Conservation (phyloP, 2,329 filamentous ascomycete species). For the Eutypella sp. region DNA sequence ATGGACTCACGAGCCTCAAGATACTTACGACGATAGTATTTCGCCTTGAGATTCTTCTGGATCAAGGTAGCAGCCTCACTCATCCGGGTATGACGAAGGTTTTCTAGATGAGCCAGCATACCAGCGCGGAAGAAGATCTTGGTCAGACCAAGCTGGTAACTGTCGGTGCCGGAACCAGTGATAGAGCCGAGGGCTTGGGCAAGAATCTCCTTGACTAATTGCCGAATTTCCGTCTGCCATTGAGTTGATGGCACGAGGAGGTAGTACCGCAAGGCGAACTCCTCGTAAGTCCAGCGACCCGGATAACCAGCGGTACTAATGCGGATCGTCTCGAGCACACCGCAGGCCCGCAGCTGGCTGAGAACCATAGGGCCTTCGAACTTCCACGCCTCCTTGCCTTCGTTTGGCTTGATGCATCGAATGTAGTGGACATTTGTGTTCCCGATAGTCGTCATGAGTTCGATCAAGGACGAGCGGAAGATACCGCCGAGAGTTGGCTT, state of each 20-base stretch:
- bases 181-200: slow-evolving; percentile 79
- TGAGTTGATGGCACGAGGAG: slow-evolving; percentile 87
- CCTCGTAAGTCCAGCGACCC: slow-evolving; percentile 97
- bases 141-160: slow-evolving; percentile 94
- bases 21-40: slow-evolving; percentile 91
- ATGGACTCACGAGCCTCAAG: slow-evolving; percentile 81
- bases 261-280: slow-evolving; percentile 96
- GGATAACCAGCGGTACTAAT: slow-evolving; percentile 98
- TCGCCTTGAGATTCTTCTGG: slow-evolving; percentile 94
- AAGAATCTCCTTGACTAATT: slow-evolving; percentile 91
- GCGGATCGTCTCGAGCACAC: slow-evolving; percentile 96
- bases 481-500: slow-evolving; percentile 97
- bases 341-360: slow-evolving; percentile 92
- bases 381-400: slow-evolving; percentile 93
- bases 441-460: slow-evolving; percentile 97
- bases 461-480: slow-evolving; percentile 96
- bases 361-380: slow-evolving; percentile 99
- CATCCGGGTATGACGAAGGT: slow-evolving; percentile 80
- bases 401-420: slow-evolving; percentile 97
- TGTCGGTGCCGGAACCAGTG: slow-evolving; percentile 72
- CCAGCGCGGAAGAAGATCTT: slow-evolving; percentile 99
- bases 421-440: slow-evolving; percentile 99
- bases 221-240: slow-evolving; percentile 90
- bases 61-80: slow-evolving; percentile 97
- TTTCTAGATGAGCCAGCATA: slow-evolving; percentile 97